phyloP scores from a whole-genome alignment of 108 stramenopile species.

The Aurantiochytrium sp. region DNA sequence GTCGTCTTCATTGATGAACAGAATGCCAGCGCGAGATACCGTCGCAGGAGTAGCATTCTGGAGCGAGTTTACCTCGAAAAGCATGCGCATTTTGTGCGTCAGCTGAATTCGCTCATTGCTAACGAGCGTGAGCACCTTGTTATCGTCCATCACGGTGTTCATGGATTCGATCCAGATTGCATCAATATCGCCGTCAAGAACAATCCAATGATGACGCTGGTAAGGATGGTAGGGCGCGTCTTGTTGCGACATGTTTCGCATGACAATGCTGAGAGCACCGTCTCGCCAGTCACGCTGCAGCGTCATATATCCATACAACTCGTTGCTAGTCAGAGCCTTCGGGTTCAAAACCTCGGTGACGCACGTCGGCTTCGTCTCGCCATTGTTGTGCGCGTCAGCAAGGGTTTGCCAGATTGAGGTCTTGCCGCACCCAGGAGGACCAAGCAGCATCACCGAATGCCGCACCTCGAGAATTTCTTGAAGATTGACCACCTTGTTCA shows the following conservation, averaged over 20 bases:
- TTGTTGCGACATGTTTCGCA: slow-evolving; percentile 39
- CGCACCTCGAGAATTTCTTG: slow-evolving; percentile 39
- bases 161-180: slow-evolving; percentile 62
- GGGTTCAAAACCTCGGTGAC: slow-evolving; percentile 45
- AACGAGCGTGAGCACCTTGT: slow-evolving; percentile 56
- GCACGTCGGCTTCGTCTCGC: slow-evolving; percentile 35
- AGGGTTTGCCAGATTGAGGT: slow-evolving; percentile 38
- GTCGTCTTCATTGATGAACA: slow-evolving; percentile 43
- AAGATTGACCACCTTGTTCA: slow-evolving; percentile 40
- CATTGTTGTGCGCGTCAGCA: slow-evolving; percentile 32
- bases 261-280: slow-evolving; percentile 41
- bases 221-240: slow-evolving; percentile 32
- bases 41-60: slow-evolving; percentile 54
- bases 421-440: slow-evolving; percentile 48
- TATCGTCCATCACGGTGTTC: slow-evolving; percentile 66
- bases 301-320: slow-evolving; percentile 55
- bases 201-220: slow-evolving; percentile 48
- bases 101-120: slow-evolving; percentile 57
- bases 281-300: slow-evolving; percentile 55
- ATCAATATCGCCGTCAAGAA: slow-evolving; percentile 57
- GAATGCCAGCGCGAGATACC: slow-evolving; percentile 51
- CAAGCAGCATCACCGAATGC: slow-evolving; percentile 43
- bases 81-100: slow-evolving; percentile 51
- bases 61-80: slow-evolving; percentile 51
- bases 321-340: slow-evolving; percentile 50